Conservation (phyloP, 345 rosid species). For the Cardamine occulta region DNA sequence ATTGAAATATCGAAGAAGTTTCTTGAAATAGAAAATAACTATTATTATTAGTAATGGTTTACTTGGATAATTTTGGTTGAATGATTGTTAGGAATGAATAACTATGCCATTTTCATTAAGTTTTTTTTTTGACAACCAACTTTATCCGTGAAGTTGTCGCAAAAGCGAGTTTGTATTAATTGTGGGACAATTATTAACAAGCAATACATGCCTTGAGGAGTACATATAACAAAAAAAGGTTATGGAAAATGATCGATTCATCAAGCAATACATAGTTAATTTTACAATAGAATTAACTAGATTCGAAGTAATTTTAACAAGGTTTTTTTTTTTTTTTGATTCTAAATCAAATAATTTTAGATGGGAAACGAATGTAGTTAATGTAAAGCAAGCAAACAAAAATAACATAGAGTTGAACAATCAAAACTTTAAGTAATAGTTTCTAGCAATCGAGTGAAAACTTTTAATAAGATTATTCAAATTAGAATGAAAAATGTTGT, state of each 20-base stretch:
- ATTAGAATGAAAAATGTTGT: background rate
- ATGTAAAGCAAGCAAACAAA: background rate
- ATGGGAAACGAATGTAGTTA: background rate
- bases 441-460: background rate
- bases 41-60: background rate
- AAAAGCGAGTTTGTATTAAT: constrained; percentile 18
- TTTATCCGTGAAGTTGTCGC: constrained; percentile 38
- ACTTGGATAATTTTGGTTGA: constrained; percentile 3
- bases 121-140: constrained; percentile 17
- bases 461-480: background rate
- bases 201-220: constrained; percentile 40
- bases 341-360: background rate
- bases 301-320: background rate
- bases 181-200: constrained; percentile 33
- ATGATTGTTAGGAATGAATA: background rate
- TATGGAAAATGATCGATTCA: constrained; percentile 19
- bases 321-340: too few species aligned
- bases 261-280: too few species aligned
- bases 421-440: background rate
- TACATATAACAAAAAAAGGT: constrained; percentile 28
- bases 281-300: background rate
- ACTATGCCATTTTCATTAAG: background rate
- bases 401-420: background rate
- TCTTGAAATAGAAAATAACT: background rate
- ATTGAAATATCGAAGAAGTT: background rate